Evolutionary conservation across 495 filamentous ascomycete species (phyloP).

Genomic region (Pyrenopolyporus hunteri): DNA sequence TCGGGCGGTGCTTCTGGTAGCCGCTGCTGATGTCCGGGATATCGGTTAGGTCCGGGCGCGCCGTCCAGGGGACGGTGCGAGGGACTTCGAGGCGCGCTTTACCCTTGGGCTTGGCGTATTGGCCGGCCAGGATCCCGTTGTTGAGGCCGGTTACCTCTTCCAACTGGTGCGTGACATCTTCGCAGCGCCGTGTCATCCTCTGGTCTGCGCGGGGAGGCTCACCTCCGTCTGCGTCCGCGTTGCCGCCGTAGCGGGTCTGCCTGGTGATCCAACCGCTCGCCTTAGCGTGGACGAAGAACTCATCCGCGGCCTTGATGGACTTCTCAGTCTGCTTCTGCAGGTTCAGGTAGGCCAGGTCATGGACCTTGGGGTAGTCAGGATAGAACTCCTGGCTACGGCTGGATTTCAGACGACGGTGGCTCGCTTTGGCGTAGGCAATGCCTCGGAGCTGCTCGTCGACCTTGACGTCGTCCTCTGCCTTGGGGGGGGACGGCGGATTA

Average conservation of each 20-base stretch:
- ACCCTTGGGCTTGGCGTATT: background rate
- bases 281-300: background rate
- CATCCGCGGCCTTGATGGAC: background rate
- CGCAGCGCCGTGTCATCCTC: background rate
- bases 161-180: background rate
- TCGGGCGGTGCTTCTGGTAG: background rate
- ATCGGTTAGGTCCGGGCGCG: background rate
- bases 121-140: constrained; percentile 1
- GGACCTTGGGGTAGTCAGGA: background rate
- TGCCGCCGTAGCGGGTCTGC: background rate
- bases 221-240: no score
- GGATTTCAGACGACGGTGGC: background rate
- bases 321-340: background rate
- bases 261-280: background rate
- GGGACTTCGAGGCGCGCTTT: background rate
- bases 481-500: background rate
- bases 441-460: background rate
- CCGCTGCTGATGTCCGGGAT: background rate
- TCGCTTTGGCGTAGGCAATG: background rate
- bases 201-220: background rate
- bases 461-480: background rate
- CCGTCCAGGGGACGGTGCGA: background rate
- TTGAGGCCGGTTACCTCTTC: background rate
- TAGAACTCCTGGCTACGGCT: background rate
- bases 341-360: background rate